A percentile compares a stretch with the other conserved stretches of the same genome.
phyloP scores from a whole-genome alignment of 148 eudicot species.

The Suaeda aralocaspica region DNA sequence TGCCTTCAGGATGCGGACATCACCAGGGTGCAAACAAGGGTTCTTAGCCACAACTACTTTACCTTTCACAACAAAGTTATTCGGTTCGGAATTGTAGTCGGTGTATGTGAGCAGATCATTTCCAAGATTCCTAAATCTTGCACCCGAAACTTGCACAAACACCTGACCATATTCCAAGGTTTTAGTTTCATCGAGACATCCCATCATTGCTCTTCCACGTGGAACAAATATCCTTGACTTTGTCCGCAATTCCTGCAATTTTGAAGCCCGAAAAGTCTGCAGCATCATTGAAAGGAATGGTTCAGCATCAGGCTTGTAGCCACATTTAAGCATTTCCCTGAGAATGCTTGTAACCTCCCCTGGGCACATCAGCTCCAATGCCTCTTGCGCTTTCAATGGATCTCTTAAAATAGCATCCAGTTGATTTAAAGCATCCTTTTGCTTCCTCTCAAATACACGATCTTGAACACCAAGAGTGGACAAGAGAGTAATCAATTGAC shows the following conservation, averaged over 20 bases:
- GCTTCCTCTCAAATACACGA: constrained; percentile 63
- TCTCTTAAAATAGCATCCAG: constrained; percentile 60
- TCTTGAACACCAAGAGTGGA: constrained; percentile 81
- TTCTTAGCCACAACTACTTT: constrained; percentile 71
- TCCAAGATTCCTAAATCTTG: constrained; percentile 40
- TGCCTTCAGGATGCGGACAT: constrained; percentile 57
- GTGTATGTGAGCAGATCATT: constrained; percentile 25
- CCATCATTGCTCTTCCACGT: constrained; percentile 64
- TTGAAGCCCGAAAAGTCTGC: constrained; percentile 62
- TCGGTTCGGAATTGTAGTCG: constrained; percentile 18
- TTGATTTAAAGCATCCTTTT: constrained; percentile 59
- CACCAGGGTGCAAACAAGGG: constrained; percentile 82
- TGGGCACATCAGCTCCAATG: constrained; percentile 72
- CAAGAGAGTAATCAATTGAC: constrained; percentile 72
- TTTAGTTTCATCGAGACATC: constrained; percentile 64
- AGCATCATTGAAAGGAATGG: constrained; percentile 78
- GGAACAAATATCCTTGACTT: constrained; percentile 58
- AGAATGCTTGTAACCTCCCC: constrained; percentile 61
- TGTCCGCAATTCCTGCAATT: constrained; percentile 53
- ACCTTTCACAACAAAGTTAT: constrained; percentile 29
- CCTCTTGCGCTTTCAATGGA: constrained; percentile 66
- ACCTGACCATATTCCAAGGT: constrained; percentile 68
- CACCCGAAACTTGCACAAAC: constrained; percentile 58
- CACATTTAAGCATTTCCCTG: constrained; percentile 63
- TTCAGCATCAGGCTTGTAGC: constrained; percentile 64